Evolutionary conservation across 345 rosid genomes (phyloP).

Genomic region (Aegle marmelos): DNA sequence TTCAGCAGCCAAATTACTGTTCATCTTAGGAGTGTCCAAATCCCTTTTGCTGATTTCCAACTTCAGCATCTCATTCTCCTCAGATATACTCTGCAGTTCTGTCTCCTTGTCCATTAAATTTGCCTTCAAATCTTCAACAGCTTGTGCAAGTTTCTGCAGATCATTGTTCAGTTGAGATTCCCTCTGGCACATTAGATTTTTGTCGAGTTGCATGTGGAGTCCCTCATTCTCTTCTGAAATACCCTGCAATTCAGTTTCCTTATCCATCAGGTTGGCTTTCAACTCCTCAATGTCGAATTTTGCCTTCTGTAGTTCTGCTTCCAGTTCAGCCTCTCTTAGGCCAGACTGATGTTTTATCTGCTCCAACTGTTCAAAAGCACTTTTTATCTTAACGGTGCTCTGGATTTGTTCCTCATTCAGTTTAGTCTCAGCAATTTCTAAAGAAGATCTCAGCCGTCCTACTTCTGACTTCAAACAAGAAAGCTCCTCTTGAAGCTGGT

Average conservation of each 20-base stretch:
- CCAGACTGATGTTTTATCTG: conserved; percentile 38
- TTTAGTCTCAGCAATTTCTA: conserved; percentile 49
- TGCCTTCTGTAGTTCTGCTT: conserved; percentile 55
- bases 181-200: conserved; percentile 24
- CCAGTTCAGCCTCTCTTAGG: conserved; percentile 55
- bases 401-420: conserved; percentile 38
- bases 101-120: conserved; percentile 76
- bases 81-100: conserved; percentile 54
- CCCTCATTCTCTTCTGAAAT: conserved; percentile 76
- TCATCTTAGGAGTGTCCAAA: conserved; percentile 31
- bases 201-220: conserved; percentile 43
- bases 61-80: conserved; percentile 66
- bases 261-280: conserved; percentile 79
- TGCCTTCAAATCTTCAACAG: conserved; percentile 52
- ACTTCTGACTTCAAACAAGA: conserved; percentile 53
- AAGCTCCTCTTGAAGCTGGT: conserved; percentile 48
- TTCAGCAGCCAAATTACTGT: conserved; percentile 26
- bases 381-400: conserved; percentile 38
- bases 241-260: conserved; percentile 78
- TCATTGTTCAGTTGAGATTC: conserved; percentile 44
- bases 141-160: conserved; percentile 46
- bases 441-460: conserved; percentile 44
- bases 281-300: conserved; percentile 59
- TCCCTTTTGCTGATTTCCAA: conserved; percentile 52
- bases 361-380: conserved; percentile 49